Evolutionary conservation across 2,329 filamentous ascomycete genomes (phyloP).

Genomic region (Fusarium siculi): DNA sequence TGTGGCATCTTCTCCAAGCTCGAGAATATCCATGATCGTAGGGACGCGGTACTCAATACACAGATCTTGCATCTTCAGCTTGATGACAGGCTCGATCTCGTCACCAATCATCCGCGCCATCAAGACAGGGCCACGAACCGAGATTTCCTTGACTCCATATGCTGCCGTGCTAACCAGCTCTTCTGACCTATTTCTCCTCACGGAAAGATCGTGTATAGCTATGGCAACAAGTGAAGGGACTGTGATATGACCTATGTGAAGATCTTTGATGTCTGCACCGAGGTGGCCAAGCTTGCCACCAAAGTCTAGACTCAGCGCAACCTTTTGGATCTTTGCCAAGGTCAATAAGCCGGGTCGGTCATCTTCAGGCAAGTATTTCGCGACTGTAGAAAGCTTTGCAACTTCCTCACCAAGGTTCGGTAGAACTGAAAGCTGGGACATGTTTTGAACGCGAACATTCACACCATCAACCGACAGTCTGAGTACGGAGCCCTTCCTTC

Average conservation of each 20-base stretch:
- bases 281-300: conserved; percentile 75
- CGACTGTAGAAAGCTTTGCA: conserved; percentile 82
- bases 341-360: conserved; percentile 90
- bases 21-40: conserved; percentile 82
- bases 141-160: conserved; percentile 43
- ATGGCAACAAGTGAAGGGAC: conserved; percentile 84
- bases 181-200: conserved; percentile 74
- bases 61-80: conserved; percentile 85
- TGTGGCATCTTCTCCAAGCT: conserved; percentile 72
- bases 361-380: conserved; percentile 96
- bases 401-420: conserved; percentile 81
- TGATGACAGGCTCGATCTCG: conserved; percentile 91
- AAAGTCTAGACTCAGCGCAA: conserved; percentile 71
- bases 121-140: conserved; percentile 63
- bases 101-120: conserved; percentile 93
- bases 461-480: conserved; percentile 74
- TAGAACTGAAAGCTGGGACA: conserved; percentile 74
- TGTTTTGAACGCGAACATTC: conserved; percentile 69
- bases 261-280: conserved; percentile 65
- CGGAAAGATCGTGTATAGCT: conserved; percentile 71
- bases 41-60: conserved; percentile 90
- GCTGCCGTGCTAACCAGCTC: conserved; percentile 71
- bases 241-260: conserved; percentile 84
- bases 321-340: conserved; percentile 72
- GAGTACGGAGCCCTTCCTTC: conserved; percentile 85